Evolutionary conservation across 768 basidiomycete species (phyloP), one percentile per base, ranked within the genome.

Genomic region (Rhizopogon roseolus): DNA sequence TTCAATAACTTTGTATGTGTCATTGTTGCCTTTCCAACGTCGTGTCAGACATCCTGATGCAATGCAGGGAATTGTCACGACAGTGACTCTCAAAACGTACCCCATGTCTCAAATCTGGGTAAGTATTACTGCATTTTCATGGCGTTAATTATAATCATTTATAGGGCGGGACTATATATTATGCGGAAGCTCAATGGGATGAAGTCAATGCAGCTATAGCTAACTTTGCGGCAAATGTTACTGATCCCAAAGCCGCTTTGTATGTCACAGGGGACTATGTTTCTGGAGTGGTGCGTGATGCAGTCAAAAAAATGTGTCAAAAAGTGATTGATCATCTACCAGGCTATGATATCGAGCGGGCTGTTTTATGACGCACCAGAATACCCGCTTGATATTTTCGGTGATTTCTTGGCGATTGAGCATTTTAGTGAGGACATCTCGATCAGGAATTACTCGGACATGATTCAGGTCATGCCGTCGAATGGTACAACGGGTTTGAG

Each of bases 71-170:
- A 79, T 86, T 34, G 80, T 86, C 3, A 86, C 84, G 0, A 73
- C 66, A 40, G 80, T 86, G 59, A 80, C 77, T 0, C 50, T 86
- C 19, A 77, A 76, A 56, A 72, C 81, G 0, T 74, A 73, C 60
- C 77, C 84, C 5, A 82, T 85, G 66, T 67, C 69, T 0, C 63
- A 76, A 65, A 78, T 86, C 53, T 86, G 83, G 84, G 84, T 85
- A 67, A 13, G 76, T 13, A 29, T 17, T 13, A 6, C n/a, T 13
- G 28, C 6, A 44, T n/a, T 44, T 40, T 8, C 22, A 3, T 4
- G 5, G 41, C 11, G 16, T 29, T 27, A 11, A 52, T 19, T 13
- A 53, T 17, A 1, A 25, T 5, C 19, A n/a, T 34, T 11, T 4
- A 25, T 49, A 84, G 82, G 82, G 81, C 5, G 84, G 83, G 1